A percentile compares a stretch with the other conserved stretches of the same genome.
These are phyloP conservation scores for Spergularia bocconei DNA, from an alignment of 148 eudicot genomes.

Conservation along the genomic window DNA sequence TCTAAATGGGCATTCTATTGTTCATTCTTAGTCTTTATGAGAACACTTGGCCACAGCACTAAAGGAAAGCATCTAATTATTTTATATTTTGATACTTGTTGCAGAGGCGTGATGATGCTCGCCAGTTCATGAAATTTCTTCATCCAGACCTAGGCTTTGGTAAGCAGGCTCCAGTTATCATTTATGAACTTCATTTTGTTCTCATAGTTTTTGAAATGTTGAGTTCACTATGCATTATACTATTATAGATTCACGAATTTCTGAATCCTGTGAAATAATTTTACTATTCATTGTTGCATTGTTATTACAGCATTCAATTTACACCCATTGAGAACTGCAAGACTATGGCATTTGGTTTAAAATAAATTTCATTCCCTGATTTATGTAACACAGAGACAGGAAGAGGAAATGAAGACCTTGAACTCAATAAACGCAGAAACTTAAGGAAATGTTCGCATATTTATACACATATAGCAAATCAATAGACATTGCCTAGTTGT, in stretches of 20 bases:
- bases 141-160: constrained; percentile 95
- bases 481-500: too few relatives aligned
- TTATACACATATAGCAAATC: too few relatives aligned
- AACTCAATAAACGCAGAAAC: too few relatives aligned
- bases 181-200: background rate
- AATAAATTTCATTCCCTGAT: background rate
- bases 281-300: background rate
- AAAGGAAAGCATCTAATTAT: constrained; percentile 1
- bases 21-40: background rate
- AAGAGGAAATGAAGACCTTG: too few relatives aligned
- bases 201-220: background rate
- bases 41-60: background rate
- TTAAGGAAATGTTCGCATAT: too few relatives aligned
- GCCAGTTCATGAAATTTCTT: constrained; percentile 88
- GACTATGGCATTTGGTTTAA: background rate
- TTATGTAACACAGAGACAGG: too few relatives aligned
- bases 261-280: background rate
- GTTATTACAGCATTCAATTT: background rate
- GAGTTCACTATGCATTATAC: background rate
- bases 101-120: constrained; percentile 95
- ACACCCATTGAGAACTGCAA: background rate
- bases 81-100: constrained; percentile 17
- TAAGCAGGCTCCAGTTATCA: constrained; percentile 27
- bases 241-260: background rate
- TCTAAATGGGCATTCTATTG: too few relatives aligned